These are phyloP conservation scores for Mortierella polycephala DNA, from an alignment of 371 early-diverging fungal genomes.

Conservation along the genomic window DNA sequence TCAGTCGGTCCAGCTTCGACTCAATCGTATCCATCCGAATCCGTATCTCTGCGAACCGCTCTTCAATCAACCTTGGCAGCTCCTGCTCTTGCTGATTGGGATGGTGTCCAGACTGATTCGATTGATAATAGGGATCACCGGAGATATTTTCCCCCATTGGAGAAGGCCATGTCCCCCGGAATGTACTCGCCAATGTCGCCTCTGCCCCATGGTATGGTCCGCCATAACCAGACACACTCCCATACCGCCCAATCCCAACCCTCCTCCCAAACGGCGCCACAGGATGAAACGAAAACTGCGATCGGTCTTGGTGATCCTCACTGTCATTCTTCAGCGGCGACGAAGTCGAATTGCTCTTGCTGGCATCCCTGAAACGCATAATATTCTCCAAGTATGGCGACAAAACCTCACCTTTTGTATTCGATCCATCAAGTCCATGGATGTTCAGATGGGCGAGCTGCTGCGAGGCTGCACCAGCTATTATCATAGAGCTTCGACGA, in stretches of 20 bases:
- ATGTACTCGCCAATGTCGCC: constrained; percentile 33
- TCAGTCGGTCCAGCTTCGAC: constrained; percentile 41
- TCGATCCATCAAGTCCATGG: neutral
- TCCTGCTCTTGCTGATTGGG: constrained; percentile 13
- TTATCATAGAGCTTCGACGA: neutral
- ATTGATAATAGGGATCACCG: constrained; percentile 4
- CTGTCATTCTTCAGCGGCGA: constrained; percentile 7
- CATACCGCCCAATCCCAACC: constrained; percentile 7
- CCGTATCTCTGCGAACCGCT: constrained; percentile 29
- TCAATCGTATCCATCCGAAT: constrained; percentile 40
- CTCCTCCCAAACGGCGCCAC: constrained; percentile 25
- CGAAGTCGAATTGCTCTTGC: constrained; percentile 9
- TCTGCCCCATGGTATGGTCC: constrained; percentile 23
- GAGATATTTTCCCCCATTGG: neutral
- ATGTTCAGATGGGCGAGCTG: constrained; percentile 15
- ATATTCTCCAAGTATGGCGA: constrained; percentile 50
- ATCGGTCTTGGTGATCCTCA: constrained; percentile 2
- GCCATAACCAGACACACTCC: constrained; percentile 21
- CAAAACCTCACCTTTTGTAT: constrained; percentile 10
- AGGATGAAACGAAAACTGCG: constrained; percentile 29
- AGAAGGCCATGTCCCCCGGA: constrained; percentile 19
- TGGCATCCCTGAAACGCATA: constrained; percentile 31
- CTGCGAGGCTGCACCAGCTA: neutral
- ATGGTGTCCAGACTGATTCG: neutral
- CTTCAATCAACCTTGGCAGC: constrained; percentile 22